These are phyloP conservation scores for Halophytophthora polymorphica DNA, from an alignment of 352 stramenopile species.

Conservation along the genomic window DNA sequence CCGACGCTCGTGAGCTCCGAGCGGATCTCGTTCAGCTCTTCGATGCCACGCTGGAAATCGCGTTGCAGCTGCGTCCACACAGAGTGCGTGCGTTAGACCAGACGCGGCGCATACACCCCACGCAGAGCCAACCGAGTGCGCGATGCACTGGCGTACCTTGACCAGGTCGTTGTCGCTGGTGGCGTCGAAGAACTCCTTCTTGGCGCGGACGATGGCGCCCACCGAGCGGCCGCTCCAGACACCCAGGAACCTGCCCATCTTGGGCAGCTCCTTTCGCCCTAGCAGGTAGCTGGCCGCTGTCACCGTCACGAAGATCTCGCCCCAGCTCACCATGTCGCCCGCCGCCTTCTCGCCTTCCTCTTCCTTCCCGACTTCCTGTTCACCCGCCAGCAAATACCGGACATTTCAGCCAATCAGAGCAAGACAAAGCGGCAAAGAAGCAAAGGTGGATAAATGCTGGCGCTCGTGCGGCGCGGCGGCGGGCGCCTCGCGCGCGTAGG, in stretches of 20 bases:
- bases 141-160: too few relatives aligned
- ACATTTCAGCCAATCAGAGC: too few relatives aligned
- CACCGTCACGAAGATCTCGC: conserved; percentile 61
- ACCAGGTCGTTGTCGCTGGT: conserved; percentile 79
- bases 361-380: not conserved
- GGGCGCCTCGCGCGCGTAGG: too few relatives aligned
- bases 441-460: not conserved
- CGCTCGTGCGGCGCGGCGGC: not conserved
- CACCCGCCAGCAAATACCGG: too few relatives aligned
- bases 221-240: conserved; percentile 60
- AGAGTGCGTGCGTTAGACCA: too few relatives aligned
- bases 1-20: conserved; percentile 69
- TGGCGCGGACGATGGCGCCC: conserved; percentile 68
- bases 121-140: too few relatives aligned
- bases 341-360: too few relatives aligned
- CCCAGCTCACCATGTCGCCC: conserved; percentile 60
- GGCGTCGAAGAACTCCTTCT: conserved; percentile 83
- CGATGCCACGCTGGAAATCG: conserved; percentile 73
- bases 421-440: not conserved
- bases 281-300: conserved; percentile 66
- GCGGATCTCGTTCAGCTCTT: conserved; percentile 80
- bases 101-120: too few relatives aligned
- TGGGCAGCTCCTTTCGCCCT: conserved; percentile 66
- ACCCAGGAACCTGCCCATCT: conserved; percentile 57
- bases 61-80: conserved; percentile 47